Evolutionary conservation across 2,329 filamentous ascomycete species (phyloP), one percentile per base, ranked within the genome.

Genomic region (Fusarium camptoceras): DNA sequence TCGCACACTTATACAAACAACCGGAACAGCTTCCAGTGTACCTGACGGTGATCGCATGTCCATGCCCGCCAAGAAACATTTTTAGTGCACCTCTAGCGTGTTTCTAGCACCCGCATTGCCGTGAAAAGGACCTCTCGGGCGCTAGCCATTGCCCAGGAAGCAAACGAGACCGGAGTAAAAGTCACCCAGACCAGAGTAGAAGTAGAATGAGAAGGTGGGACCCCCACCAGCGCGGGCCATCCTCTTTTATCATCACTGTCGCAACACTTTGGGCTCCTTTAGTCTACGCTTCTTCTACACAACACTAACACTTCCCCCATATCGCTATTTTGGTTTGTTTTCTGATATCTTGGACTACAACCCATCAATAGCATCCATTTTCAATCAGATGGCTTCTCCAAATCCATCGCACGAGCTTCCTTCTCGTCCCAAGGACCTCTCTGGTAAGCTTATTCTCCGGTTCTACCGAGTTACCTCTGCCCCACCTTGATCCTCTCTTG

Each of bases 231-330:
- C 48, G 62, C 61, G 55, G 59, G 54, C 61, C 71, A 60, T 68
- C 69, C 64, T 66, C 72, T 70, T 76, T 74, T 73, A 76, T 76
- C 74, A 71, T 67, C 59, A 66, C 64, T 62, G 72, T 72, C 66
- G 74, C 73, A 74, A 76, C 62, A 65, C 64, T 72, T 63, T 55
- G 54, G 57, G 55, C 59, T 64, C 27, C 65, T 71, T 63, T 57
- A 64, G 59, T 64, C 59, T 44, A 30, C 67, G 58, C 67, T 76
- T 66, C 60, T 58, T 73, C 59, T 64, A 41, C 58, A 62, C 63
- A 65, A 68, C 61, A 62, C 63, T 65, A 37, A 37, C 34, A 37
- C 10, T n/a, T 10, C 70, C 61, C 55, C 15, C 47, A 39, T 64
- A 55, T 54, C 61, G 59, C 56, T 62, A 56, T 58, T 51, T 56